These are phyloP conservation scores for Tylopilus rubrobrunneus DNA, from an alignment of 768 basidiomycete genomes.

Conservation along the genomic window DNA sequence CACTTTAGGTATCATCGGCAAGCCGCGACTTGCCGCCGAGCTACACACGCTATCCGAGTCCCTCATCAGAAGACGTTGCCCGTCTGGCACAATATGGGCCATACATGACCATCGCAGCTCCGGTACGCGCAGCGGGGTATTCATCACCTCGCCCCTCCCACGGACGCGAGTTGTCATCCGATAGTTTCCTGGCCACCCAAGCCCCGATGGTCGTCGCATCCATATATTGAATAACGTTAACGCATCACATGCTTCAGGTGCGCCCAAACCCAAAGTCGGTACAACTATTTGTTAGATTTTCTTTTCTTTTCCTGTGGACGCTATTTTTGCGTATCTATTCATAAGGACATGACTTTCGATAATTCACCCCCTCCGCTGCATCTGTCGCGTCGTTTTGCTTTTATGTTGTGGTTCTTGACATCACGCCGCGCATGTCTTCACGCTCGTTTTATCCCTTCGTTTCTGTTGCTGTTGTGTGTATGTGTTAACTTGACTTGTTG, in stretches of 20 bases:
- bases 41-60: slow-evolving; percentile 8
- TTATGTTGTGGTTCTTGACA: not conserved
- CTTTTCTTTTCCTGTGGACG: slow-evolving; percentile 6
- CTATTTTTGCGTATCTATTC: slow-evolving; percentile 3
- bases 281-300: not conserved
- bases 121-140: slow-evolving; percentile 36
- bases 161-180: slow-evolving; percentile 24
- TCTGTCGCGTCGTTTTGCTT: not conserved
- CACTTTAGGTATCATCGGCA: slow-evolving; percentile 4
- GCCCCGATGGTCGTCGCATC: slow-evolving; percentile 20
- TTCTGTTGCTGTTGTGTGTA: not conserved
- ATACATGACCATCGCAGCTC: slow-evolving; percentile 34
- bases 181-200: slow-evolving; percentile 24
- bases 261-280: not conserved
- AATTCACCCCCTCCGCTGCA: not conserved
- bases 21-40: slow-evolving; percentile 12
- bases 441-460: not conserved
- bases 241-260: slow-evolving; percentile 4
- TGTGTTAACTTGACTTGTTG: not conserved
- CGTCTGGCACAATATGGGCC: slow-evolving; percentile 22
- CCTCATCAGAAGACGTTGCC: slow-evolving; percentile 24
- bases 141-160: slow-evolving; percentile 15
- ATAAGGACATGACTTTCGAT: slow-evolving; percentile 10
- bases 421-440: not conserved
- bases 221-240: slow-evolving; percentile 16